Percentiles rank a stretch among this genome's conserved stretches.
phyloP scores from a whole-genome alignment of 2,329 filamentous ascomycete species.

The Fusarium pseudoanthophilum region DNA sequence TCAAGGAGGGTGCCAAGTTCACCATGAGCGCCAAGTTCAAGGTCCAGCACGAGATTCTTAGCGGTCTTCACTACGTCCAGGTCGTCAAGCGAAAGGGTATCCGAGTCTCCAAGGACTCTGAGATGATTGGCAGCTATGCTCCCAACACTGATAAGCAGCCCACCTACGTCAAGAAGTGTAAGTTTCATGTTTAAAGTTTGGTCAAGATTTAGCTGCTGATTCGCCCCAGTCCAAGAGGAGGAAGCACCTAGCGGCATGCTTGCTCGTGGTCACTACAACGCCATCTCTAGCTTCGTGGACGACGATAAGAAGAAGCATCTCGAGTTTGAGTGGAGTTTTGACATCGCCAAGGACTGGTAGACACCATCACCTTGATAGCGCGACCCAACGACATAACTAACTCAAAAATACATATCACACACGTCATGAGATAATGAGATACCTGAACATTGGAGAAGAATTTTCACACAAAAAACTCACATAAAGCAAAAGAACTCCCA shows the following conservation, averaged over 20 bases:
- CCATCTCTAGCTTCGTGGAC: slow-evolving; percentile 89
- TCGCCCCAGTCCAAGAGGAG: slow-evolving; percentile 79
- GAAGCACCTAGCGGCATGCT: slow-evolving; percentile 93
- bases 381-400: slow-evolving; percentile 10
- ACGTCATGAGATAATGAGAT: slow-evolving; percentile 47
- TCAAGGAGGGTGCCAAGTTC: slow-evolving; percentile 95
- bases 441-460: slow-evolving; percentile 41
- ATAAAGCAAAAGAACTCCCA: slow-evolving; percentile 22
- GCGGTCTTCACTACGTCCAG: slow-evolving; percentile 95
- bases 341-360: slow-evolving; percentile 97
- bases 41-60: slow-evolving; percentile 96
- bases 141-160: slow-evolving; percentile 91
- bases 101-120: slow-evolving; percentile 89
- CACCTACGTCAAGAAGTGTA: slow-evolving; percentile 91
- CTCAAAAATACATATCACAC: slow-evolving; percentile 34
- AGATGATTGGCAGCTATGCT: slow-evolving; percentile 98
- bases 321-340: slow-evolving; percentile 94
- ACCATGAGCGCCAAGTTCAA: slow-evolving; percentile 95
- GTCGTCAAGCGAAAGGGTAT: slow-evolving; percentile 90
- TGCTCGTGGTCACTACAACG: slow-evolving; percentile 89
- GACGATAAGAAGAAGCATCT: slow-evolving; percentile 93
- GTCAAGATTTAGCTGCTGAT: neutral
- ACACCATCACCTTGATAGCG: slow-evolving; percentile 7
- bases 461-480: slow-evolving; percentile 24
- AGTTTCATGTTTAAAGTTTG: slow-evolving; percentile 50